These are phyloP conservation scores for Russula vinacea DNA, from an alignment of 768 basidiomycete species.

Conservation along the genomic window DNA sequence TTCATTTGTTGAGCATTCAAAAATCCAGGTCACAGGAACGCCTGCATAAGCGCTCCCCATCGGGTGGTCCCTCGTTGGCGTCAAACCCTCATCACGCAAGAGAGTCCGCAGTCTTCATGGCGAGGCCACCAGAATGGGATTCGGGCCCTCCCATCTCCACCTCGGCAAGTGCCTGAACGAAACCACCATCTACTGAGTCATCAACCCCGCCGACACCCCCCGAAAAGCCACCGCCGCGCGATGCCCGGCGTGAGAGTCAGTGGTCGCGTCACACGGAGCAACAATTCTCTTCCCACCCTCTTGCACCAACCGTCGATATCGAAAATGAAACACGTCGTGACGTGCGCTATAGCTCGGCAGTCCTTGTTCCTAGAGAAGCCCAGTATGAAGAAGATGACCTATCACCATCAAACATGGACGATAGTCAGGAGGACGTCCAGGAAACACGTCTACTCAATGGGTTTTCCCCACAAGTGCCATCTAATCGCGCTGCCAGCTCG, in stretches of 20 bases:
- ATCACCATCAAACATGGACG: not conserved
- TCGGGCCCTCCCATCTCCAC: not conserved
- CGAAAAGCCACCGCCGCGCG: slow-evolving; percentile 5
- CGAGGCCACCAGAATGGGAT: not conserved
- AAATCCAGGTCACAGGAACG: slow-evolving; percentile 12
- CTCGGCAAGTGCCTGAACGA: not conserved
- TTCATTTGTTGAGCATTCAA: not conserved
- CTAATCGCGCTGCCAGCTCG: slow-evolving; percentile 2
- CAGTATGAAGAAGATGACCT: slow-evolving; percentile 10
- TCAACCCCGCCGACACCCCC: slow-evolving; percentile 16
- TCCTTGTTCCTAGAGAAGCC: not conserved
- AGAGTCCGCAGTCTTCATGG: not conserved
- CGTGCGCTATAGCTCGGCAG: slow-evolving; percentile 7
- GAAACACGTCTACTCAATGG: not conserved
- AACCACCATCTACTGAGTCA: not conserved
- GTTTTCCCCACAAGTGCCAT: not conserved
- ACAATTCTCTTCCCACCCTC: slow-evolving; percentile 2
- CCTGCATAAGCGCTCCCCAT: not conserved
- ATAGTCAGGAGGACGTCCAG: not conserved
- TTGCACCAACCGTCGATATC: slow-evolving; percentile 5
- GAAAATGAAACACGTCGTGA: slow-evolving; percentile 20
- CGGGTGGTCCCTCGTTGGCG: not conserved
- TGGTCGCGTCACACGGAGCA: slow-evolving; percentile 3
- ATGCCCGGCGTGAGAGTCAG: not conserved
- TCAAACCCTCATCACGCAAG: not conserved